Evolutionary conservation across 345 rosid genomes (phyloP), one percentile per base, ranked within the genome.

Genomic region (Jatropha curcas): DNA sequence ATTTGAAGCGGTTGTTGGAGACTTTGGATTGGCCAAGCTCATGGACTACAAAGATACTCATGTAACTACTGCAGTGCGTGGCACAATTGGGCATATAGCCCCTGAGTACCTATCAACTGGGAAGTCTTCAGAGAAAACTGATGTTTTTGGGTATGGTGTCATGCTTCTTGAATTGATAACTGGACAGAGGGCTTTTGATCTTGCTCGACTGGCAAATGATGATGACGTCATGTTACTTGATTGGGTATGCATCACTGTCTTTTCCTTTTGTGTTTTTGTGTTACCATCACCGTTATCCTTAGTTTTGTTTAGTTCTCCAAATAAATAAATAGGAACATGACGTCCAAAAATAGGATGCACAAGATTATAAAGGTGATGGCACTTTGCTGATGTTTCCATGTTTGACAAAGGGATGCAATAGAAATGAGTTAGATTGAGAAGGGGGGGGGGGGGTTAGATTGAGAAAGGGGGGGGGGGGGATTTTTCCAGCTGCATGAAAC

Each of bases 121-220:
- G 65, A 87, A 88, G 84, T 90, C 98, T 12, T 85, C 94, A 0
- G 98, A 94, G 86, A 94, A 90, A 84, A 94, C 94, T n/a, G 98
- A 94, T 82, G 98, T 94, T 64, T 94, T 94, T 72, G 98, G 97
- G 39, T 94, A 92, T n/a, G 97, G 97, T 2, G 91, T 92, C 68
- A 92, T 89, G 98, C 98, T 94, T 87, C 97, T 94, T 28, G 98
- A 94, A 78, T 92, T 94, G 65, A 89, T 94, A 62, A 92, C 96
- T 24, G 98, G 98, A 72, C 98, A 92, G 75, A 87, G 91, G 79
- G 98, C 98, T 65, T 90, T 90, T 10, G 97, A 94, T 84, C 94
- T 94, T 78, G 97, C 97, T 83, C 90, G 98, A 74, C 92, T 90
- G 71, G 98, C 98, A 70, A 89, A 90, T 55, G 97, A 94, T 77